Evolutionary conservation across 352 stramenopile genomes (phyloP), one percentile per base, ranked within the genome.

Genomic region (Pythium insidiosum): DNA sequence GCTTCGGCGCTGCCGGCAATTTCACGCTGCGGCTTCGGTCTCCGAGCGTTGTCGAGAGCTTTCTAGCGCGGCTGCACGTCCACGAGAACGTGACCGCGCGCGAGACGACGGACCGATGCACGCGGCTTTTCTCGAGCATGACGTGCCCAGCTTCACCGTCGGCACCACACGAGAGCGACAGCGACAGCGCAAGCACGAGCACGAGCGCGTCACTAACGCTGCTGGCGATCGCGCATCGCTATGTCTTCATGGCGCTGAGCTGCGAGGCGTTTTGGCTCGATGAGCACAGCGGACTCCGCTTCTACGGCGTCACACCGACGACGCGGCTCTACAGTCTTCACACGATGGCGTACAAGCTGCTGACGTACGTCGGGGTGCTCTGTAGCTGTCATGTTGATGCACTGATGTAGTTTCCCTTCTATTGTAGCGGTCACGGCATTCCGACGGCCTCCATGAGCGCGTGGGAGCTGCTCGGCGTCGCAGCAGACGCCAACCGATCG

Each of bases 351-450:
- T 83, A 83, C 45, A 48, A 64, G 13, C 57, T 84, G n/a, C 61
- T 83, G 48, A 80, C 56, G 74, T 84, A 56, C 47, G 65, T 73
- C n/a, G n/a, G n/a, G n/a, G n/a, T n/a, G n/a, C n/a, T n/a, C n/a
- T n/a, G n/a, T n/a, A n/a, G n/a, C n/a, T n/a, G n/a, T 18, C 5
- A 15, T 48, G 6, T 19, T 4, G 20, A 20, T 38, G 22, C 41
- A 23, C 24, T 13, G 19, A 7, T 40, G 24, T 22, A 12, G 10
- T n/a, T 22, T 44, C 5, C 50, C 25, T 38, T 30, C 30, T 6
- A 6, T 15, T 18, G 20, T 44, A 88, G 63, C 1, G 66, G 48
- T 20, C 39, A 37, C 34, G 49, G 73, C 36, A 46, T 79, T 10
- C 70, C 75, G 11, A 59, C 45, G 19, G 47, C 31, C 1, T 41